Conservation (phyloP, 1,284 basidiomycete species). For the Peniophora sp. region DNA sequence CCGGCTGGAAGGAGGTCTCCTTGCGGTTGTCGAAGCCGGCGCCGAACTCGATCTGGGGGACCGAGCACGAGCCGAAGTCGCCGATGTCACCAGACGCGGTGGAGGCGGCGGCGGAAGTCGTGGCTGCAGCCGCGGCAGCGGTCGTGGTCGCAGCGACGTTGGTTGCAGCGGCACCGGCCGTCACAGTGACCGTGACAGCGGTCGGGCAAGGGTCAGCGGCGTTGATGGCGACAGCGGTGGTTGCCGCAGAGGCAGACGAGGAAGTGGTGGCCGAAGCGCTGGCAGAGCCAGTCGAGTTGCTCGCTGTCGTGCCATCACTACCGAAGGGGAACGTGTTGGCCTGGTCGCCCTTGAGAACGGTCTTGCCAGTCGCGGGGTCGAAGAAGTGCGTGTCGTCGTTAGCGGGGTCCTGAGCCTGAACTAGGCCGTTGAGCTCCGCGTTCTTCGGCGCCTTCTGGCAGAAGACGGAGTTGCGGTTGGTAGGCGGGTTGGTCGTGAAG, state of each 20-base stretch:
- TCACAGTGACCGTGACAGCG: not conserved
- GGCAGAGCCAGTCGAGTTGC: conserved; percentile 9
- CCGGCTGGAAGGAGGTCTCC: conserved; percentile 48
- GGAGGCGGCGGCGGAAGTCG: conserved; percentile 6
- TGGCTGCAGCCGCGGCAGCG: conserved; percentile 18
- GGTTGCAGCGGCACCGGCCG: conserved; percentile 4
- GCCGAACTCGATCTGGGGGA: conserved; percentile 46
- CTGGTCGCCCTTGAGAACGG: conserved; percentile 42
- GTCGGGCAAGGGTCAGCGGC: conserved; percentile 1
- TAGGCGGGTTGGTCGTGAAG: conserved; percentile 43
- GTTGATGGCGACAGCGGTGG: conserved; percentile 7
- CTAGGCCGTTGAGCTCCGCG: conserved; percentile 28
- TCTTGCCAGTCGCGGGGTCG: conserved; percentile 37
- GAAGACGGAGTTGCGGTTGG: conserved; percentile 32
- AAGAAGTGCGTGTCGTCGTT: conserved; percentile 43
- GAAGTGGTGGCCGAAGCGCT: conserved; percentile 16
- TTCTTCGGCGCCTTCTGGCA: conserved; percentile 33
- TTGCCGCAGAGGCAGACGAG: conserved; percentile 3
- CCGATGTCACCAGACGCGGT: conserved; percentile 14
- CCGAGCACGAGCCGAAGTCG: conserved; percentile 39
- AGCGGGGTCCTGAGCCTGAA: conserved; percentile 33
- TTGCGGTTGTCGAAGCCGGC: conserved; percentile 41
- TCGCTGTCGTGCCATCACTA: not conserved
- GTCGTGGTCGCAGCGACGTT: conserved; percentile 12
- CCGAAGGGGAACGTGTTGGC: conserved; percentile 46